Evolutionary conservation across 2,329 filamentous ascomycete genomes (phyloP).

Genomic region (Xylariaceae sp.): DNA sequence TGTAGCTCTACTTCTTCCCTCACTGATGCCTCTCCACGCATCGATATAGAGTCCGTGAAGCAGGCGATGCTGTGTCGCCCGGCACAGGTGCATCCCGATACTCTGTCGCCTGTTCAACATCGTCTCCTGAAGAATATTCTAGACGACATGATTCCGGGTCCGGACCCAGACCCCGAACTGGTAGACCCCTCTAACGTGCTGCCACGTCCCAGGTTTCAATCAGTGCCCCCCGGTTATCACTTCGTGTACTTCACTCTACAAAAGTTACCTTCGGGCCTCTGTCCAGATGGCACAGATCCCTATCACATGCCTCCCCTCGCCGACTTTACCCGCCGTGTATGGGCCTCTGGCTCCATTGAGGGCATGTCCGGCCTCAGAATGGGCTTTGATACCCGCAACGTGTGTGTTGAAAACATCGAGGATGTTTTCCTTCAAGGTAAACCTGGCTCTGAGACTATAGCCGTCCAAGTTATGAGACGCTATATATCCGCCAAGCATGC

Average conservation of each 20-base stretch:
- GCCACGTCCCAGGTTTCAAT: no score
- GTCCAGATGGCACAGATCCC: slow-evolving; percentile 80
- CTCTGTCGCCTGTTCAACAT: slow-evolving; percentile 34
- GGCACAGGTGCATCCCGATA: slow-evolving; percentile 21
- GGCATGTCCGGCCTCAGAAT: slow-evolving; percentile 44
- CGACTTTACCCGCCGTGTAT: slow-evolving; percentile 72
- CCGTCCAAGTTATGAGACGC: slow-evolving; percentile 47
- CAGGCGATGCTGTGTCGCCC: slow-evolving; percentile 24
- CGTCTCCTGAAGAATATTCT: background rate
- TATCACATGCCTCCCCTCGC: slow-evolving; percentile 69
- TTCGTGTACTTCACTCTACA: slow-evolving; percentile 82
- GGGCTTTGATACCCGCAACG: slow-evolving; percentile 34
- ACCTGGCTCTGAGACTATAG: slow-evolving; percentile 39
- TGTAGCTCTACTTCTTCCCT: background rate
- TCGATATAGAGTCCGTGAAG: slow-evolving; percentile 21
- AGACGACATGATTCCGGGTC: background rate
- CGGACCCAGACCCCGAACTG: background rate
- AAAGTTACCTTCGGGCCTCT: slow-evolving; percentile 56
- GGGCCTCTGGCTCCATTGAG: slow-evolving; percentile 74
- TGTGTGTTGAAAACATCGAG: slow-evolving; percentile 44
- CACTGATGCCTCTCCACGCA: background rate
- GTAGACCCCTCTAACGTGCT: no score
- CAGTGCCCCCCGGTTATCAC: slow-evolving; percentile 67
- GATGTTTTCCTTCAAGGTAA: slow-evolving; percentile 30
- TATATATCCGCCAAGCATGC: slow-evolving; percentile 31